Conservation (phyloP, 768 basidiomycete species). For the Hygrophoropsis aurantiaca region DNA sequence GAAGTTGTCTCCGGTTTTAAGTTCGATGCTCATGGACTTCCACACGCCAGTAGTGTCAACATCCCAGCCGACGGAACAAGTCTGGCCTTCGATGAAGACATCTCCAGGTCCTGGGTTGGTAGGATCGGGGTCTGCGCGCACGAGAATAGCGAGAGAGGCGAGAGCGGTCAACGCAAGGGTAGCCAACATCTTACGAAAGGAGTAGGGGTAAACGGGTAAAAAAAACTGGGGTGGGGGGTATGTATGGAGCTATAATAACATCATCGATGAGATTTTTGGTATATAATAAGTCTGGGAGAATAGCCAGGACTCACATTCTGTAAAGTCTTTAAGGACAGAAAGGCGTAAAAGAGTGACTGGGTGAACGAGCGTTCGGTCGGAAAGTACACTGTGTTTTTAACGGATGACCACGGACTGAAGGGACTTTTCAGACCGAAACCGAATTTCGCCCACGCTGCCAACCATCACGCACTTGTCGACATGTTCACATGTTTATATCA, state of each 20-base stretch:
- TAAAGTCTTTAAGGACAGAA: not conserved
- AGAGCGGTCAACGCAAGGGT: constrained; percentile 14
- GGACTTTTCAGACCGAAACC: not conserved
- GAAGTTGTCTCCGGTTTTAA: constrained; percentile 79
- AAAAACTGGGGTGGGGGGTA: not conserved
- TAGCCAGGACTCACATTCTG: not conserved
- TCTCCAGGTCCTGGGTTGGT: constrained; percentile 58
- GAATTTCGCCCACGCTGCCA: not conserved
- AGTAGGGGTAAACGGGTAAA: constrained; percentile 1
- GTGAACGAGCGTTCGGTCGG: not conserved
- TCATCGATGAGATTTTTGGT: not conserved
- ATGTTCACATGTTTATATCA: too few species aligned
- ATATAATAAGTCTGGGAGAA: not conserved
- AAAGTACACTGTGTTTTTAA: not conserved
- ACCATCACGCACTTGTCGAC: not conserved
- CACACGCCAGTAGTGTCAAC: constrained; percentile 60
- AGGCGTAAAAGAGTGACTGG: constrained; percentile 6
- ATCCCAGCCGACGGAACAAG: constrained; percentile 60
- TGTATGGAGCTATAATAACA: constrained; percentile 5
- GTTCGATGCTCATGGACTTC: constrained; percentile 71
- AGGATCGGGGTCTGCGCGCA: constrained; percentile 60
- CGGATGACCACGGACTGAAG: not conserved
- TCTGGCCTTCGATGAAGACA: constrained; percentile 53
- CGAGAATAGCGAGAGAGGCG: constrained; percentile 33
- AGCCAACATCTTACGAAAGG: constrained; percentile 17